Evolutionary conservation across 192 early-diverging fungal species (phyloP), one percentile per base, ranked within the genome.

Genomic region (Funneliformis geosporum): DNA sequence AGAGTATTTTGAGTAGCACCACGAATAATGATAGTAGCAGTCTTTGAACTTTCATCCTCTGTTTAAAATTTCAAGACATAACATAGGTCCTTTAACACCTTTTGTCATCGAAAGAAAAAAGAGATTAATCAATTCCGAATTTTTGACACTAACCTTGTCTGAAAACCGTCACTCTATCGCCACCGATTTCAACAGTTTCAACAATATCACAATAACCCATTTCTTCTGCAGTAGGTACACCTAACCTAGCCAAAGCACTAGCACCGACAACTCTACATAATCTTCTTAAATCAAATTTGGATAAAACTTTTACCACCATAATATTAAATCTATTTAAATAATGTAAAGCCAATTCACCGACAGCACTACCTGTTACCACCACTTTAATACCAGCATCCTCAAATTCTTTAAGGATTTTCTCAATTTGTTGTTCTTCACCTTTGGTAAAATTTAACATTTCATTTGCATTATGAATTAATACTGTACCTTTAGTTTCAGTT

Each of bases 401-500:
- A 80, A 99, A 85, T 85, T 97, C 95, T 85, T 92, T 91, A 84
- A 98, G 91, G 23, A 88, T 88, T 82, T 87, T 88, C 86, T 97
- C 96, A 79, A 99, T 88, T 80, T 95, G 94, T 76, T 88, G 87
- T 85, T 99, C 97, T 85, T 99, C 97, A 73, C 93, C 97, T 85
- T 96, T 96, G 67, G 92, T 94, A 85, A 98, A 99, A 83, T 94
- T 92, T 38, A 98, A 88, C 97, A 99, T 98, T 83, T 98, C 97
- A 69, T 89, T 85, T 61, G 97, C 97, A 84, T 93, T 97, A 82
- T 96, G 93, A 85, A 99, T 95, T 83, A 99, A 89, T 64, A 99
- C 97, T 21, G 97, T 99, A 68, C 97, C 97, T 92, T 99, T 99
- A 60, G 97, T 99, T 84, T 99, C 97, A 39, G 97, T 99, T 84